Conservation (phyloP, 106 monocot species). For the Platanthera guangdongensis region DNA sequence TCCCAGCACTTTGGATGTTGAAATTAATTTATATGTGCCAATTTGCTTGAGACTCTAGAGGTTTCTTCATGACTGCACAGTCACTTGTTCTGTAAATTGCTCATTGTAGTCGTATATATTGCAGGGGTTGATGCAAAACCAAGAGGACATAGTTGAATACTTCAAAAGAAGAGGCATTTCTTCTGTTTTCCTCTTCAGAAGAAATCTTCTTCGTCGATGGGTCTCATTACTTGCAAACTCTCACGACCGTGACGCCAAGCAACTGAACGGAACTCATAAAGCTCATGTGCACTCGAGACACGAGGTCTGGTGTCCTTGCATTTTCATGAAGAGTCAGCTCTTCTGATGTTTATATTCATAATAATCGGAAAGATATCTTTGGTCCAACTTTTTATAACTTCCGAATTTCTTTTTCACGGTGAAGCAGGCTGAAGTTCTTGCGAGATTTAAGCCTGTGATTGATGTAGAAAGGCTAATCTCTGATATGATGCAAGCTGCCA, state of each 20-base stretch:
- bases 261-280: conserved; percentile 80
- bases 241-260: conserved; percentile 55
- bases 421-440: conserved; percentile 69
- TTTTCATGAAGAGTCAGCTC: background rate
- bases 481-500: conserved; percentile 35
- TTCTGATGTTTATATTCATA: background rate
- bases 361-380: background rate
- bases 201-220: conserved; percentile 57
- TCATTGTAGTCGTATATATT: conserved; percentile 1
- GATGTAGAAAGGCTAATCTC: conserved; percentile 32
- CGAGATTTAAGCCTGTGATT: conserved; percentile 57
- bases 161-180: conserved; percentile 54
- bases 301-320: conserved; percentile 38
- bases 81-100: too few species aligned
- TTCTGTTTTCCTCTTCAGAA: conserved; percentile 72
- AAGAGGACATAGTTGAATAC: conserved; percentile 49
- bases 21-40: too few species aligned
- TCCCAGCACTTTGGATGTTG: too few species aligned
- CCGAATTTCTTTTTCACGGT: background rate
- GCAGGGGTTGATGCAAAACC: conserved; percentile 57
- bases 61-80: too few species aligned
- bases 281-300: conserved; percentile 68
- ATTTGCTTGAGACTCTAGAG: too few species aligned
- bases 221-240: conserved; percentile 65
- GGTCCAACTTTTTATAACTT: background rate